Conservation (phyloP, 2,329 filamentous ascomycete genomes). For the Hypoxylon sp. region DNA sequence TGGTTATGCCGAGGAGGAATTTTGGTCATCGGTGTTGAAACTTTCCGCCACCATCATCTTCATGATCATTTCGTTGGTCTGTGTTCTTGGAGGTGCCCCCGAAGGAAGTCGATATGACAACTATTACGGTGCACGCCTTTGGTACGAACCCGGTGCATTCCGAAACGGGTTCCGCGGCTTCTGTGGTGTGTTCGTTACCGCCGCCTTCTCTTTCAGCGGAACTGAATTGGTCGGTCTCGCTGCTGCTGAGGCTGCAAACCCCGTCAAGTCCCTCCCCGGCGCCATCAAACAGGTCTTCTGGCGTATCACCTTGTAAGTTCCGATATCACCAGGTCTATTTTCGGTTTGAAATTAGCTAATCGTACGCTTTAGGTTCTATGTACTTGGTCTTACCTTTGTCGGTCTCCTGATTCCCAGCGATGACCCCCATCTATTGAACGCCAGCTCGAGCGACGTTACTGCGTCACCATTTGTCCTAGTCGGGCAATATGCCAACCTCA, state of each 20-base stretch:
- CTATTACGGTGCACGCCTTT: conserved; percentile 60
- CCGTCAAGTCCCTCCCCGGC: conserved; percentile 76
- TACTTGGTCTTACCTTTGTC: conserved; percentile 61
- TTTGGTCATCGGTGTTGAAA: conserved; percentile 65
- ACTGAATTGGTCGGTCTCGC: conserved; percentile 80
- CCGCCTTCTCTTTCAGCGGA: conserved; percentile 76
- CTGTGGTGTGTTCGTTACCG: conserved; percentile 75
- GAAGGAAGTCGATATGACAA: conserved; percentile 53
- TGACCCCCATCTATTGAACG: conserved; percentile 57
- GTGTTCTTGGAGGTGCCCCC: conserved; percentile 68
- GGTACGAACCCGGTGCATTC: conserved; percentile 65
- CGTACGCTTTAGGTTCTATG: conserved; percentile 53
- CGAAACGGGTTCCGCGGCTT: conserved; percentile 78
- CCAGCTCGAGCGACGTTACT: conserved; percentile 55
- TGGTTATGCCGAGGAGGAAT: conserved; percentile 68
- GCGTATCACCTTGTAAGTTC: conserved; percentile 59
- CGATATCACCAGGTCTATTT: background rate
- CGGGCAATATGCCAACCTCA: conserved; percentile 61
- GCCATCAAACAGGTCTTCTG: conserved; percentile 83
- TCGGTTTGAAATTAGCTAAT: conserved; percentile 16
- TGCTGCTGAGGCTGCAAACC: conserved; percentile 75
- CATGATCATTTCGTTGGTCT: conserved; percentile 68
- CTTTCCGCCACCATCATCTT: conserved; percentile 67
- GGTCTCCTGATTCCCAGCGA: conserved; percentile 59
- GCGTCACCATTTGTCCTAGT: conserved; percentile 68